Percentiles rank a stretch among this genome's conserved stretches.
Evolutionary conservation across 208 protist genomes (phyloP).

Genomic region (Tetramitus jugosus): DNA sequence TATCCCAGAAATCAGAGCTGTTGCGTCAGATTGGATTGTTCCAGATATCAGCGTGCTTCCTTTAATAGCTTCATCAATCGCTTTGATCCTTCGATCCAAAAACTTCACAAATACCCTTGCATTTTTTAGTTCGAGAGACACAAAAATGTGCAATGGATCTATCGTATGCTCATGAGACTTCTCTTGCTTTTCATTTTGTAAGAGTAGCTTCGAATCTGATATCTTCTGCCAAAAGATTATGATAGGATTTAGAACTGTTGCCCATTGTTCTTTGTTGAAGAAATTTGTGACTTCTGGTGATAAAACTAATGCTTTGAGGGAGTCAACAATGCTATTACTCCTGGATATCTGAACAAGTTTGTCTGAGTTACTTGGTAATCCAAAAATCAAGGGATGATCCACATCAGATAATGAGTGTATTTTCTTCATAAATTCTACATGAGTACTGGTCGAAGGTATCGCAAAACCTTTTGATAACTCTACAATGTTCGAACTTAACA

Average conservation of each 20-base stretch:
- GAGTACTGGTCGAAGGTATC: not conserved
- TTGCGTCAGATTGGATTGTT: constrained; percentile 56
- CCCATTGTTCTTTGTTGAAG: constrained; percentile 76
- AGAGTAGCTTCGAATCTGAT: constrained; percentile 45
- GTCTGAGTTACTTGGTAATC: constrained; percentile 84
- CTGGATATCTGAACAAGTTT: constrained; percentile 69
- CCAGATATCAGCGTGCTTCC: constrained; percentile 72
- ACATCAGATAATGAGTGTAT: constrained; percentile 73
- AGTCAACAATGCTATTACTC: constrained; percentile 52
- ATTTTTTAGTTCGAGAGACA: constrained; percentile 65
- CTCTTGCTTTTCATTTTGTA: not conserved
- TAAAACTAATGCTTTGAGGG: constrained; percentile 64
- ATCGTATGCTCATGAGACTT: constrained; percentile 16
- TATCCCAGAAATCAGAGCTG: constrained; percentile 62
- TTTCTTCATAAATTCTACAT: constrained; percentile 53
- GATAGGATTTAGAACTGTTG: constrained; percentile 59
- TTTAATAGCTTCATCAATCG: constrained; percentile 69
- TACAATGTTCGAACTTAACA: constrained; percentile 38
- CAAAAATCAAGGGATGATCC: constrained; percentile 80
- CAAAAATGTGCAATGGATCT: constrained; percentile 72
- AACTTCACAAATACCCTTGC: constrained; percentile 53
- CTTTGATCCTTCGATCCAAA: constrained; percentile 64
- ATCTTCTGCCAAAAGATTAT: constrained; percentile 68
- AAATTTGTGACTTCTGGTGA: not conserved
- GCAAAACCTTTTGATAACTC: too few relatives aligned